Conservation (phyloP, 2,329 filamentous ascomycete species). For the Penicillium nordicum region DNA sequence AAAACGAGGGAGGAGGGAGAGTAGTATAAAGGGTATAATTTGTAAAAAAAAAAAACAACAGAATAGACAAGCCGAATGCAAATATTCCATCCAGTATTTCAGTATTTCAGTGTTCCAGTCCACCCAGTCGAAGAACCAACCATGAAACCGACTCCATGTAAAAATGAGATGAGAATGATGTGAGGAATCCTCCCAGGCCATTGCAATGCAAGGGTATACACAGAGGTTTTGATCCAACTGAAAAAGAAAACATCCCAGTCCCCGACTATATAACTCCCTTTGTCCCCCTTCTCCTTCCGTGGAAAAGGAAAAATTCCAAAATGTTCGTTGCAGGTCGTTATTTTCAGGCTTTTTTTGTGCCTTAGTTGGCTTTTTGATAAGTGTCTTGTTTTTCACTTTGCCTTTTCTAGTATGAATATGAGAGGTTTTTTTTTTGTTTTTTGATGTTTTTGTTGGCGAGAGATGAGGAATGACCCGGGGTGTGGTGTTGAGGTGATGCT, state of each 20-base stretch:
- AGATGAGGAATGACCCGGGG: not conserved
- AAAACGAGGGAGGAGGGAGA: too few relatives aligned
- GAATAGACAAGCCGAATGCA: not conserved
- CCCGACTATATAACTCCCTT: slow-evolving; percentile 6
- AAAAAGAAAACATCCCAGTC: not conserved
- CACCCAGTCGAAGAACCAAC: not conserved
- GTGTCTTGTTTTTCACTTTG: not conserved
- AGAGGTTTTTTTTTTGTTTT: not conserved
- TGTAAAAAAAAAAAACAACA: not conserved
- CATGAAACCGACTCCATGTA: slow-evolving; percentile 18
- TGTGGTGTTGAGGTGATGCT: not conserved
- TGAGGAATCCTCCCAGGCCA: slow-evolving; percentile 13
- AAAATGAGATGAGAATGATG: slow-evolving; percentile 14
- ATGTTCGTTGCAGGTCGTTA: slow-evolving; percentile 8
- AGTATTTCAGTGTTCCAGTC: slow-evolving; percentile 1
- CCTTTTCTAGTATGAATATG: not conserved
- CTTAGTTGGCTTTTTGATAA: not conserved
- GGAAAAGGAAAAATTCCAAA: not conserved
- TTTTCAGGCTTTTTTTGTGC: not conserved
- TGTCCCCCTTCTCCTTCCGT: not conserved
- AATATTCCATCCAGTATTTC: not conserved
- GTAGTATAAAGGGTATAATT: too few relatives aligned
- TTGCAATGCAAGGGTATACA: slow-evolving; percentile 20
- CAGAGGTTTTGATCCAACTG: slow-evolving; percentile 4
- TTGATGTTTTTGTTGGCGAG: not conserved